Conservation (phyloP, 805 yeast genomes). For the Myxozyma vanderwaltii region DNA sequence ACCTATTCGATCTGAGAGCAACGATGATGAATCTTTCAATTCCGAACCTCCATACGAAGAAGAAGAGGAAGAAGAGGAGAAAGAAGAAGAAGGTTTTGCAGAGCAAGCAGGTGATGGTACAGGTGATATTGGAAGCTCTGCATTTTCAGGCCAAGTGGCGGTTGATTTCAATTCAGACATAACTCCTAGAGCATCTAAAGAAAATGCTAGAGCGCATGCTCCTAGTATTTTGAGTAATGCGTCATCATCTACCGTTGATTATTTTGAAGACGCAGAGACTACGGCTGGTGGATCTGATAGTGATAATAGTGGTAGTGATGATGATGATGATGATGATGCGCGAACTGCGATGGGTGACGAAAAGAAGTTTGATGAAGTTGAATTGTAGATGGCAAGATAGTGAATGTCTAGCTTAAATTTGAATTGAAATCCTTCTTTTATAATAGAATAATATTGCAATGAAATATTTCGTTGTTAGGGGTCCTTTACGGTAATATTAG, state of each 20-base stretch:
- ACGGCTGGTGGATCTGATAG: constrained; percentile 4
- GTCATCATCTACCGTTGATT: constrained; percentile 9
- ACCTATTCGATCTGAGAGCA: not conserved
- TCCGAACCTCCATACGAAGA: not conserved
- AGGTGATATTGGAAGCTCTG: constrained; percentile 10
- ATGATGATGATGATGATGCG: constrained; percentile 10
- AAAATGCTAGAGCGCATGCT: not conserved
- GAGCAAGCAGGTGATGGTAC: not conserved
- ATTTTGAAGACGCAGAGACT: constrained; percentile 22
- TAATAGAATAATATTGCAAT: no score
- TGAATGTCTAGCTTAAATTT: not conserved
- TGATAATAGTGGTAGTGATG: not conserved
- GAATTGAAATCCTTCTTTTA: not conserved
- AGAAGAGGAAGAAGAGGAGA: not conserved
- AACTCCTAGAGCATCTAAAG: constrained; percentile 11
- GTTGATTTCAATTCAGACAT: not conserved
- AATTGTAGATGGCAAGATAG: constrained; percentile 1
- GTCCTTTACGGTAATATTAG: no score
- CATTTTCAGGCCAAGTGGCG: constrained; percentile 11
- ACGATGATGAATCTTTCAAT: not conserved
- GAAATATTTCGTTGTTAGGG: no score
- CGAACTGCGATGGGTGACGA: constrained; percentile 3
- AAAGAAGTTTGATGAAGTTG: constrained; percentile 20
- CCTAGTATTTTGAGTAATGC: not conserved
- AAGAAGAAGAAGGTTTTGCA: not conserved